A percentile compares a stretch with the other conserved stretches of the same genome.
Evolutionary conservation across 2,329 filamentous ascomycete genomes (phyloP).

Genomic region (Stagonosporopsis tanaceti): DNA sequence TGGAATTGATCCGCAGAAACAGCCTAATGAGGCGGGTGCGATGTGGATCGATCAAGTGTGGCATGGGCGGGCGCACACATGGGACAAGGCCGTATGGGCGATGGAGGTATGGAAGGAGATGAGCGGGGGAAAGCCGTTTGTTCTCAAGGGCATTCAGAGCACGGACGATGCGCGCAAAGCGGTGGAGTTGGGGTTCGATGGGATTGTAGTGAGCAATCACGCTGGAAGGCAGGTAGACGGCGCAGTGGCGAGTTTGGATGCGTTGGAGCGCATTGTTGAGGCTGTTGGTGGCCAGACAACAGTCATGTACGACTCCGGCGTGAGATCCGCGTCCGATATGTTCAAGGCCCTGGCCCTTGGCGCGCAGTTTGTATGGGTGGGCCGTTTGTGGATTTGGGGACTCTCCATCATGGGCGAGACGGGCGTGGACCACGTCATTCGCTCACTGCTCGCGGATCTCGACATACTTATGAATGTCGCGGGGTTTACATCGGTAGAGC

Average conservation of each 20-base stretch:
- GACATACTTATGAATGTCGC: constrained; percentile 69
- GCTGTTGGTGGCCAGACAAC: constrained; percentile 60
- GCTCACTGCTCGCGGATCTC: constrained; percentile 67
- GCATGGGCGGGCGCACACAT: constrained; percentile 70
- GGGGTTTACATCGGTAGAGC: constrained; percentile 61
- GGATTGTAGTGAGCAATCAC: constrained; percentile 75
- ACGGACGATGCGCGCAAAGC: constrained; percentile 69
- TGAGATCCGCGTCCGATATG: constrained; percentile 65
- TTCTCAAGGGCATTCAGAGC: constrained; percentile 74
- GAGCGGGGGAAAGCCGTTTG: constrained; percentile 65
- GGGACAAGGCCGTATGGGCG: constrained; percentile 73
- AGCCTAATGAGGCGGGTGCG: constrained; percentile 63
- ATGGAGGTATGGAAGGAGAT: constrained; percentile 65
- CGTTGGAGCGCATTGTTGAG: constrained; percentile 65
- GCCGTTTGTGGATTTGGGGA: constrained; percentile 68
- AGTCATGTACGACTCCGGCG: constrained; percentile 68
- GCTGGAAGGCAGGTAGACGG: constrained; percentile 72
- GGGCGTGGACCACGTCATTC: constrained; percentile 69
- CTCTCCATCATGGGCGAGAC: constrained; percentile 67
- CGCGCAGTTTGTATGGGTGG: constrained; percentile 69
- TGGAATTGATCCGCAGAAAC: constrained; percentile 62
- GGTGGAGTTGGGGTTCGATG: constrained; percentile 68
- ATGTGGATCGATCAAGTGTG: constrained; percentile 72
- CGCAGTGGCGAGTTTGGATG: constrained; percentile 66
- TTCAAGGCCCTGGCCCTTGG: constrained; percentile 69